These are phyloP conservation scores for Gamsiella multidivaricata DNA, from an alignment of 192 early-diverging fungal genomes.

Conservation along the genomic window DNA sequence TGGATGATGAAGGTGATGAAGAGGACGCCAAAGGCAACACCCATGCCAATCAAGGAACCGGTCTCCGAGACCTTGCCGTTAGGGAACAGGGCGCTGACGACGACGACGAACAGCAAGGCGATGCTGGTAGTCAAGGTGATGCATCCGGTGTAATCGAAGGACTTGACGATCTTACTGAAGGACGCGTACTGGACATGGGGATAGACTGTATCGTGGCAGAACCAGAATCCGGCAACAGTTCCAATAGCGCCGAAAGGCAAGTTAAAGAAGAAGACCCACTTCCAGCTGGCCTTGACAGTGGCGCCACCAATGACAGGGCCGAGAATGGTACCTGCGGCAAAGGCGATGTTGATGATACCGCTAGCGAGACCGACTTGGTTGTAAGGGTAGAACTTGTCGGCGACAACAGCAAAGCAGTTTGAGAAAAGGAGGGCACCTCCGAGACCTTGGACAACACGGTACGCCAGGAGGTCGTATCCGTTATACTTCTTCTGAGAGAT, in stretches of 20 bases:
- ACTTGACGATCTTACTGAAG: constrained; percentile 34
- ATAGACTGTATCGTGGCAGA: constrained; percentile 49
- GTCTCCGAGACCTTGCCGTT: constrained; percentile 52
- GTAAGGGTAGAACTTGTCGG: constrained; percentile 51
- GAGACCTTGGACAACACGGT: constrained; percentile 51
- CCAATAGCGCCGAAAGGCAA: constrained; percentile 49
- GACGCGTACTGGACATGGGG: constrained; percentile 38
- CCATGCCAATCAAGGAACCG: constrained; percentile 44
- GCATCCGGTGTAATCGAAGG: constrained; percentile 51
- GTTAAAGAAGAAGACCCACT: constrained; percentile 55
- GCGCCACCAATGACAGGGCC: constrained; percentile 51
- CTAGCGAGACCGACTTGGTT: constrained; percentile 51
- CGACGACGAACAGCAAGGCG: constrained; percentile 38
- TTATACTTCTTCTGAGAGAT: constrained; percentile 38
- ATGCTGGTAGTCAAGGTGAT: constrained; percentile 43
- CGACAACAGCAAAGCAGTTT: constrained; percentile 51
- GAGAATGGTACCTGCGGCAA: constrained; percentile 48
- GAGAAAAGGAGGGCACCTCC: constrained; percentile 45
- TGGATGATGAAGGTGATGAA: constrained; percentile 44
- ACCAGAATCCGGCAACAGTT: constrained; percentile 34
- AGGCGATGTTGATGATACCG: constrained; percentile 53
- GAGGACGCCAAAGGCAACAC: constrained; percentile 45
- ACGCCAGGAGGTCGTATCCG: constrained; percentile 47
- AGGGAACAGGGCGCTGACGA: constrained; percentile 40
- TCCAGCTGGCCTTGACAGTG: constrained; percentile 45